Evolutionary conservation across 441 rosid species (phyloP).

Genomic region (Mallotus repandus): DNA sequence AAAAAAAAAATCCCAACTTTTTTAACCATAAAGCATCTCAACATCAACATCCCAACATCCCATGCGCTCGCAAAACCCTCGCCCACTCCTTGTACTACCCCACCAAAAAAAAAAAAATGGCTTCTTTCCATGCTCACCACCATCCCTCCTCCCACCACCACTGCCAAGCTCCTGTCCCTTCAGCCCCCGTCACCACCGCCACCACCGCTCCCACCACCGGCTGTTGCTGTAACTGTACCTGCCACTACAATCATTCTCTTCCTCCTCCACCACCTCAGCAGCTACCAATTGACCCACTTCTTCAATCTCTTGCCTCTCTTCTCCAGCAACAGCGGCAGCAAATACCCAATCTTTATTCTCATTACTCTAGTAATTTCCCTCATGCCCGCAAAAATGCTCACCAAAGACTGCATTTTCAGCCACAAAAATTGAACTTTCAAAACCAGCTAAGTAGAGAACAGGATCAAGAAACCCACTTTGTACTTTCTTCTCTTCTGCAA

Average conservation of each 20-base stretch:
- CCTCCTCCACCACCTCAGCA: conserved; percentile 15
- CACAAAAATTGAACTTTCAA: conserved; percentile 17
- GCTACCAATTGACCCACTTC: conserved; percentile 41
- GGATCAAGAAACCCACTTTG: conserved; percentile 24
- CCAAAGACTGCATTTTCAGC: conserved; percentile 15
- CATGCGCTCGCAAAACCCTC: not conserved
- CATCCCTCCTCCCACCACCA: conserved; percentile 34
- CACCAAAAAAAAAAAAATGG: conserved; percentile 41
- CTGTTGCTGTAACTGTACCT: conserved; percentile 10
- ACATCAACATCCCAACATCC: too few relatives aligned
- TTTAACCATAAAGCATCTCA: not conserved
- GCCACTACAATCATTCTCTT: conserved; percentile 6
- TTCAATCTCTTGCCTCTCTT: conserved; percentile 48
- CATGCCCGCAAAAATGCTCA: conserved; percentile 12
- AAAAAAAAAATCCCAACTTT: not conserved
- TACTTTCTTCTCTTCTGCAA: conserved; percentile 62
- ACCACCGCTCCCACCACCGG: conserved; percentile 19
- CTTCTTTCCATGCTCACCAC: conserved; percentile 41
- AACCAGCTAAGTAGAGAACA: conserved; percentile 14
- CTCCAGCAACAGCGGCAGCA: conserved; percentile 37
- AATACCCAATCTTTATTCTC: conserved; percentile 21
- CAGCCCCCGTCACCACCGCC: conserved; percentile 21
- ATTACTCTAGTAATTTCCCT: not conserved
- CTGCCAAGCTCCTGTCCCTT: conserved; percentile 6
- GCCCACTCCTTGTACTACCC: conserved; percentile 17